Base-by-base conservation (phyloP, 2,329 filamentous ascomycete genomes). In the Xylariomycetidae sp. region DNA sequence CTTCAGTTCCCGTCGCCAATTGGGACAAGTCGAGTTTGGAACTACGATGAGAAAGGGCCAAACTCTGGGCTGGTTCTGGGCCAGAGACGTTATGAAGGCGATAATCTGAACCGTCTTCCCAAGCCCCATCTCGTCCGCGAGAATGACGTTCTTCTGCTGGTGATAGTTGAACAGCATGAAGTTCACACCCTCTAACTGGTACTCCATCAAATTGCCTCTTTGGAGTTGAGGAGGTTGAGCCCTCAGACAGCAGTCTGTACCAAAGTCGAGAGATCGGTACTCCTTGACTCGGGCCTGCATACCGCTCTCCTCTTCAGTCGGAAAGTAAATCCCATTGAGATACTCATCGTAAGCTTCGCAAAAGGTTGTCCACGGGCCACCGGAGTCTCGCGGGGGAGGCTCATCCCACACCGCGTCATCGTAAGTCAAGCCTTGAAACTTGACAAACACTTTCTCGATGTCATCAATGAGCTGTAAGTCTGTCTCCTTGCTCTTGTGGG, bases 51-150 rank as follows among this genome's bases (percentile, higher is more conserved):
- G 69, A 54, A 95, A 96, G 0, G 92, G 92, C 74, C 85, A 96
- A 59, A 87, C 92, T 52, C 75, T 65, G 5, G 77, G 77, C n/a
- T 61, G 60, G 32, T 80, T 72, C 40, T 82, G 71, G 16, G 82
- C 70, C 23, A 96, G 62, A 1, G 82, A 79, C 2, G 85, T 79
- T 39, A 96, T 72, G 42, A 95, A 75, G 3, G 81, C 77, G 39
- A 96, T 84, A 32, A 95, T 79, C 56, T 98, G 92, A 19, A 98
- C 86, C 0, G 92, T 98, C 65, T 98, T 98, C 19, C 92, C 92
- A 2, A 98, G 74, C 25, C 92, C 92, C 92, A 98, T 98, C 55
- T 98, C 92, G 53, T 98, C 92, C 0, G 92, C 92, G 6, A 96
- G 73, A 38, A 96, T 90, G 18, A 88, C 84, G 50, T 92, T 96